Base-by-base conservation (phyloP, 2,329 filamentous ascomycete species). In the Tolypocladium ovalisporum region DNA sequence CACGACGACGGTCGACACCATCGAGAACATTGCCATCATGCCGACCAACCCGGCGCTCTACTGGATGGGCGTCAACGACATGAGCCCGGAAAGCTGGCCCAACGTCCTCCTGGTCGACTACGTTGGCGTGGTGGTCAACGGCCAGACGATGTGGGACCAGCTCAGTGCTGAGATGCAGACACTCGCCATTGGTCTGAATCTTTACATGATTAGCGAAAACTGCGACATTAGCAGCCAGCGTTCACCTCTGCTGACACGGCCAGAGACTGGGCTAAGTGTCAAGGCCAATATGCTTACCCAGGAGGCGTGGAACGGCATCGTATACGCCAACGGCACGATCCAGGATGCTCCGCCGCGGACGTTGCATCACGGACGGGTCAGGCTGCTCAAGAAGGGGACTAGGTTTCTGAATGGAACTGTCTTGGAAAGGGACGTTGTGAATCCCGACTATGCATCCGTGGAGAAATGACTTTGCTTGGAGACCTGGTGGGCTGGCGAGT, bases 201-300 rank as follows among this genome's bases (percentile, higher is more conserved):
- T 71, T 54, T 71, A 70, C 57, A 65, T 67, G 63, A 59, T 65
- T 19, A 70, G 68, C 55, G 66, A 71, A 60, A 71, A 71, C 60
- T 71, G 70, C 59, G 55, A 63, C 10, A 47, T 65, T 35, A 63
- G 56, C 51, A 27, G 42, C 1, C 53, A 40, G 12, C 60, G 61
- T n/a, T 63, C 65, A 9, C 67, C 67, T 1, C 56, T 70, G 32
- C 54, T 69, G 9, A 44, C 61, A 2, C 37, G 2, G 5, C 24
- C 44, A 1, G 3, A 17, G 3, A 7, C 51, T 15, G 17, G 15
- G 1, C 15, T 39, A 6, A 3, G 19, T 39, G 6, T 39, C 36
- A 7, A 39, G 36, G 19, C 19, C 15, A 49, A 49, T 4, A 17
- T 9, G 15, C 27, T 49, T 9, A 10, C 7, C 22, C 15, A 19